Conservation (phyloP, 352 stramenopile genomes). For the Phytophthora macrochlamydospora region DNA sequence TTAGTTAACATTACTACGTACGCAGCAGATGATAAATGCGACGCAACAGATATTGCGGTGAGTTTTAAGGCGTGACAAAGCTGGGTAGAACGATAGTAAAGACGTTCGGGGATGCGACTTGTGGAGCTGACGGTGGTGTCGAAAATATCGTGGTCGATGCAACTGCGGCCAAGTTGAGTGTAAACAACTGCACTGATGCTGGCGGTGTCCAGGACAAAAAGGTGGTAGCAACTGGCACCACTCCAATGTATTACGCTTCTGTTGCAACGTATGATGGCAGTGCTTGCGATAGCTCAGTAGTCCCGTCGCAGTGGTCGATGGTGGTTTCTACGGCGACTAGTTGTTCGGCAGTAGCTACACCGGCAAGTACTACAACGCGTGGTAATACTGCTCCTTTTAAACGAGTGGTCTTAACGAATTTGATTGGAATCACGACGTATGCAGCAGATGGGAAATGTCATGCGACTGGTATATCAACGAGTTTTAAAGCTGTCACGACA, state of each 20-base stretch:
- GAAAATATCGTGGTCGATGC: not conserved
- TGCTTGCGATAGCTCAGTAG: not conserved
- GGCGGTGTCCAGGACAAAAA: not conserved
- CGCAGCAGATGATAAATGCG: slow-evolving; percentile 18
- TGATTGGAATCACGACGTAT: slow-evolving; percentile 10
- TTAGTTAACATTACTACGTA: slow-evolving; percentile 10
- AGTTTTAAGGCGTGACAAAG: slow-evolving; percentile 5
- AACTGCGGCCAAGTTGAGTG: not conserved
- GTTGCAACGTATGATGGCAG: slow-evolving; percentile 3
- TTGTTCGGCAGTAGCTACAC: not conserved
- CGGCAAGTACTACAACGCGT: not conserved
- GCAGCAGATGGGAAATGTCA: slow-evolving; percentile 16
- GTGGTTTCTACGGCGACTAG: not conserved
- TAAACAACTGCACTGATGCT: not conserved
- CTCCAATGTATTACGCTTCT: not conserved
- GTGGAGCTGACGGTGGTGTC: not conserved
- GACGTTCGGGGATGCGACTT: not conserved
- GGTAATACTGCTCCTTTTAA: slow-evolving; percentile 2
- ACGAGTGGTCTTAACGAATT: not conserved
- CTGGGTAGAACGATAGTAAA: not conserved
- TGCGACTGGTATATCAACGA: not conserved
- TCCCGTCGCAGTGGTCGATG: not conserved
- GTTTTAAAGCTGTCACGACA: slow-evolving; percentile 1
- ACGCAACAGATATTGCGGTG: not conserved
- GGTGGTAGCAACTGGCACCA: not conserved